Base-by-base conservation (phyloP, 352 stramenopile species). In the Peronospora destructor region DNA sequence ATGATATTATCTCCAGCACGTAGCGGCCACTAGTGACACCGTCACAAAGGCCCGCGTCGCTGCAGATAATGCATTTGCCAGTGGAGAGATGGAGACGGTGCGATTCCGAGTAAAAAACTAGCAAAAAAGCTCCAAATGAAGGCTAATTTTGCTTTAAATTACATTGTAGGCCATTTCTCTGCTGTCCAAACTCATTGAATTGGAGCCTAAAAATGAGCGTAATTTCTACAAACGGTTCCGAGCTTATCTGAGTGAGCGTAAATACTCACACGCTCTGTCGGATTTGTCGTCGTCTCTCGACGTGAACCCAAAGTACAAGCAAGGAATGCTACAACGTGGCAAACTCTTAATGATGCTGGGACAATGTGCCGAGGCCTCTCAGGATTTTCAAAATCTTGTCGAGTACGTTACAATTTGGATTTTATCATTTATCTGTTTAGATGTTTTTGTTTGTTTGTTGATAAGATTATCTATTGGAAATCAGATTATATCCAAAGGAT, bases 151-250 rank as follows among this genome's bases (percentile, higher is more conserved):
- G 19, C 19, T 21, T 3, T 3, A 21, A 21, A 21, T 30, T 19
- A 29, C n/a, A 35, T 11, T 38, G 5, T 25, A 87, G 76, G 77
- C 80, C 30, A 87, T 89, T 45, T 73, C 74, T 49, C 65, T 91
- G 32, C 64, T 87, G 13, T 85, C 80, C 32, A 87, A 87, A 64
- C 62, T 89, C 25, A 89, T 91, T 42, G 75, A 89, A 50, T 45
- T 89, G 19, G 80, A 91, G 42, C 77, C 80, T 7, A 70, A 34
- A 45, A 89, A 89, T 55, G 80, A 91, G 52, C 76, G 78, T 52
- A 84, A 89, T 54, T 86, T 87, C 37, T 91, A 89, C 75, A 89
- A 91, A 69, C 68, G 80, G 19, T 91, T 83, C 45, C 80, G 80
- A 33, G 80, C 76, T 10, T 91, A 91, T 53, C 53, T 91, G 45